A percentile compares a stretch with the other conserved stretches of the same genome.
Evolutionary conservation across 495 filamentous ascomycete species (phyloP).

Genomic region (Talaromyces liani): DNA sequence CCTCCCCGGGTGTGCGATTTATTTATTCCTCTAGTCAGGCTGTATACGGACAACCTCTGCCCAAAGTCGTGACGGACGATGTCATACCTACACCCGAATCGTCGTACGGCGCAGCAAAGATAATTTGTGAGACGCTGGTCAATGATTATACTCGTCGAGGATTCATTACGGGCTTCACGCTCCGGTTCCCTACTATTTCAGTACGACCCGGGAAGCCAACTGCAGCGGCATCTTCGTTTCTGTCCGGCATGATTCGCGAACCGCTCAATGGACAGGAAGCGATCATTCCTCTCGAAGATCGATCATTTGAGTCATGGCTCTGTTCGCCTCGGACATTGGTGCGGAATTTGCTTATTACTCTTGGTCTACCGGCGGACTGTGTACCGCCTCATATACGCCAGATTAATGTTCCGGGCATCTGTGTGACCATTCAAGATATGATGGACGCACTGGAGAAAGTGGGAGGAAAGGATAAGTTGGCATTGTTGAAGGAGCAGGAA

Average conservation of each 20-base stretch:
- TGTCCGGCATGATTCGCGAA: constrained; percentile 62
- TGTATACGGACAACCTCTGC: constrained; percentile 49
- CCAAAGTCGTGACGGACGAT: constrained; percentile 41
- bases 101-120: constrained; percentile 68
- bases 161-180: constrained; percentile 54
- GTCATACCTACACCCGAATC: constrained; percentile 59
- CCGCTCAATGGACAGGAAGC: constrained; percentile 52
- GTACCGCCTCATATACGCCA: constrained; percentile 50
- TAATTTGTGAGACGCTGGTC: constrained; percentile 62
- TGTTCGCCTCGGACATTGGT: constrained; percentile 55
- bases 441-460: constrained; percentile 62
- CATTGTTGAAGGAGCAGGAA: constrained; percentile 51
- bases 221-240: constrained; percentile 60
- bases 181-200: constrained; percentile 66
- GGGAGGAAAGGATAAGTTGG: constrained; percentile 57
- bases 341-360: constrained; percentile 55
- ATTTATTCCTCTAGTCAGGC: constrained; percentile 54
- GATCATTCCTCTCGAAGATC: constrained; percentile 54
- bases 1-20: constrained; percentile 50
- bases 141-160: constrained; percentile 64
- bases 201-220: constrained; percentile 65
- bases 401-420: constrained; percentile 65
- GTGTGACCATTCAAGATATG: constrained; percentile 61
- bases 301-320: constrained; percentile 54
- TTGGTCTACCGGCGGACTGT: constrained; percentile 40